Base-by-base conservation (phyloP, 2,329 filamentous ascomycete genomes). In the Xylariaceae sp. region DNA sequence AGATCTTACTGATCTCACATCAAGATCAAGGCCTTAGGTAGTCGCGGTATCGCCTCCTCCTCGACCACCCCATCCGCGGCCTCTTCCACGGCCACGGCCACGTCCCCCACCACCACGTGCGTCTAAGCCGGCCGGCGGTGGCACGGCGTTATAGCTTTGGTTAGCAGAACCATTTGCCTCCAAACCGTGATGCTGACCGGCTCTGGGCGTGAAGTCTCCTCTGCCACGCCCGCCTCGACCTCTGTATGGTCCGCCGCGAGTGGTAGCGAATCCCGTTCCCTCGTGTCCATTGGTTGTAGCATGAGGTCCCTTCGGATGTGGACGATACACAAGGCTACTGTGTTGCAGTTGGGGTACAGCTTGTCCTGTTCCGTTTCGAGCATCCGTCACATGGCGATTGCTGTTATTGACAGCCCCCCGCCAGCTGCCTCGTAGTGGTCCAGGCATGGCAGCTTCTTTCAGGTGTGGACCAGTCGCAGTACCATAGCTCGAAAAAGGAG, bases 41-140 rank as follows among this genome's bases (percentile, higher is more conserved):
- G 12, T 36, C 5, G 19, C 23, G 16, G 12, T 33, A 27, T 48
- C 37, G 19, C 34, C 48, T 21, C 56, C 55, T 20, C 55, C 46
- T 45, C 44, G 14, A 23, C 55, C 57, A 32, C 55, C 59, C 29
- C 52, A 47, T 14, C 52, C 50, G 10, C 54, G 48, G 16, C 55
- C 59, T 23, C 47, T 42, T 36, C 56, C 54, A 23, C 54, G 46
- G 3, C 54, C 55, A n/a, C 58, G 56, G 10, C 39, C 47, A 12
- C 62, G 55, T n/a, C 59, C 55, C 17, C 59, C 53, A 29, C 65
- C 51, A 32, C 64, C 67, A 19, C 66, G 59, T 16, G 67, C 57
- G 51, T 83, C 74, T 11, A 86, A 65, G 35, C 62, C 74, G 2
- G 76, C 64, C 1, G 84, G 83, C 19, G 83, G 84, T 22, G 80